These are phyloP conservation scores for Euphorbia lathyris DNA, from an alignment of 345 rosid genomes.

Conservation along the genomic window DNA sequence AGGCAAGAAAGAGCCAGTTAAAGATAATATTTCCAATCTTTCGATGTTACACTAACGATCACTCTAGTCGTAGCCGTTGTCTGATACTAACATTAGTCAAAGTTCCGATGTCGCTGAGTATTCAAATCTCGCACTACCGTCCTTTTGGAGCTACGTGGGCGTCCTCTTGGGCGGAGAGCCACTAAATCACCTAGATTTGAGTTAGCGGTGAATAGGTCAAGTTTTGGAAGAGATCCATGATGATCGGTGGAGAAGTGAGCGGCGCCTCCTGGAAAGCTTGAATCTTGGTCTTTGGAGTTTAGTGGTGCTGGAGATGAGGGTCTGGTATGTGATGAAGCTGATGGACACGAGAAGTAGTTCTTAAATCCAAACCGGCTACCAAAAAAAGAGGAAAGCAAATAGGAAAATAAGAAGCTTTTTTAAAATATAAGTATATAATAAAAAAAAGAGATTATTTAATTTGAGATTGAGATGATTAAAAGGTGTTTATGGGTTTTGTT, in stretches of 20 bases:
- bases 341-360: slow-evolving; percentile 51
- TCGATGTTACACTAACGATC: slow-evolving; percentile 72
- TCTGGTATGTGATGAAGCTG: slow-evolving; percentile 44
- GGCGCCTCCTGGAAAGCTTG: too few relatives aligned
- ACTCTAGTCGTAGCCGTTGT: slow-evolving; percentile 79
- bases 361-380: slow-evolving; percentile 66
- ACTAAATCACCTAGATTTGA: slow-evolving; percentile 35
- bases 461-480: too few relatives aligned
- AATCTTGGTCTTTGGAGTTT: slow-evolving; percentile 44
- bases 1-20: slow-evolving; percentile 85
- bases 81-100: slow-evolving; percentile 86
- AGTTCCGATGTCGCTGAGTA: slow-evolving; percentile 85
- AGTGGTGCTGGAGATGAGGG: too few relatives aligned
- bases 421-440: too few relatives aligned
- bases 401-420: slow-evolving; percentile 21
- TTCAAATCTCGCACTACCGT: slow-evolving; percentile 84
- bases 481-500: too few relatives aligned
- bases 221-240: slow-evolving; percentile 40
- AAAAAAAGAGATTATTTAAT: too few relatives aligned
- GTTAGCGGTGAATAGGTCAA: slow-evolving; percentile 43
- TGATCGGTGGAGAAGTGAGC: slow-evolving; percentile 33
- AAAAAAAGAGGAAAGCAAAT: slow-evolving; percentile 29
- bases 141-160: slow-evolving; percentile 93
- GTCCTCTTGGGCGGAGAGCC: slow-evolving; percentile 74
- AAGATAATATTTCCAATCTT: slow-evolving; percentile 84